Base-by-base conservation (phyloP, 768 basidiomycete genomes). In the Epithele typhae region DNA sequence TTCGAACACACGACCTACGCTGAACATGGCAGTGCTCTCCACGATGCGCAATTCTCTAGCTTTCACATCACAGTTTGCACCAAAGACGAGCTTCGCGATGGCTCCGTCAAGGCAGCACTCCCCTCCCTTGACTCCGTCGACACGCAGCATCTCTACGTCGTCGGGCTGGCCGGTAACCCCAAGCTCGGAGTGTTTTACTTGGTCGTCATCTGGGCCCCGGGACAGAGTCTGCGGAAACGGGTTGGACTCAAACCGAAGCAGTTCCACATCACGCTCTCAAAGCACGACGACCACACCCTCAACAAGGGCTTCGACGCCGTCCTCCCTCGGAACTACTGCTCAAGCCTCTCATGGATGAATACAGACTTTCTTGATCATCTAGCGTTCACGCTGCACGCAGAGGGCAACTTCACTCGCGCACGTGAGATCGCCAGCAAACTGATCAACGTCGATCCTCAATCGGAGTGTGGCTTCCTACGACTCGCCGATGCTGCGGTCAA, bases 151-250 rank as follows among this genome's bases (percentile, higher is more conserved):
- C 27, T 61, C 3, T 45, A 51, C 39, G 15, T 47, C n/a, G 22
- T 56, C 14, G 60, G 60, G 1, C 19, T 59, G 5, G 58, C 58
- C 12, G 50, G 56, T 4, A 32, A 47, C 32, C 32, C 40, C 14
- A 45, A 53, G 9, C 35, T 40, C 1, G 52, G 52, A 2, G n/a
- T 68, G 60, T 52, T 50, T 49, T 81, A 74, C 55, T 67, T 75
- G 15, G 71, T 77, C 8, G 62, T 80, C n/a, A 63, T 80, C 2
- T 79, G 78, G 77, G 74, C 75, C 22, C 69, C 70, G 10, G 79
- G 75, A 5, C 76, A 81, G 50, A 64, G 67, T 18, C 58, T 76
- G 25, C 72, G 79, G 3, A 78, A 73, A 55, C 64, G 66, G 30
- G 61, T 74, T 10, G 75, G 75, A 2, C 66, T 81, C 6, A 65